Conservation (phyloP, 106 monocot genomes). For the Phalaenopsis equestris region DNA sequence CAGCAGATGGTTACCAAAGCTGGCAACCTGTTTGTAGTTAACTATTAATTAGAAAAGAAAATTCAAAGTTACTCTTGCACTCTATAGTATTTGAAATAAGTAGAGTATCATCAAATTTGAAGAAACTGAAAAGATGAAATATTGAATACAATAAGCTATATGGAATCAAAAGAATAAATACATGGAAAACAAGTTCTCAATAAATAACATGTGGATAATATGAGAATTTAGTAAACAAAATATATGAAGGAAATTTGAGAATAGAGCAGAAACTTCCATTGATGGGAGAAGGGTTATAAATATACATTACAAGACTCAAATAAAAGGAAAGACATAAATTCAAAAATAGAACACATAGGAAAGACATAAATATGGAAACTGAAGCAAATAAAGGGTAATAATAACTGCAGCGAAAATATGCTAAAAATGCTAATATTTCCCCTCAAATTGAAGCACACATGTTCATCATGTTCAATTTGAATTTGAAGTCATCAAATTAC, state of each 20-base stretch:
- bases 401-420: too few relatives aligned
- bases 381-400: too few relatives aligned
- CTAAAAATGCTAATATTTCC: too few relatives aligned
- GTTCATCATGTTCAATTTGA: too few relatives aligned
- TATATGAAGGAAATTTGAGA: not conserved
- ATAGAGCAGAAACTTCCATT: too few relatives aligned
- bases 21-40: conserved; percentile 54
- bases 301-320: too few relatives aligned
- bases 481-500: too few relatives aligned
- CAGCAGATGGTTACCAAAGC: conserved; percentile 69
- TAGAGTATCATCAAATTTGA: not conserved
- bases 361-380: too few relatives aligned
- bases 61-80: not conserved
- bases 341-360: too few relatives aligned
- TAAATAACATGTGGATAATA: not conserved
- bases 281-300: too few relatives aligned
- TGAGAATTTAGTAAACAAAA: not conserved
- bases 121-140: not conserved
- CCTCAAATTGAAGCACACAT: too few relatives aligned
- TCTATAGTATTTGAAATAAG: not conserved
- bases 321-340: too few relatives aligned
- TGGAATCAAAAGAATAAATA: not conserved
- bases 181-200: not conserved
- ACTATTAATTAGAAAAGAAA: not conserved
- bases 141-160: not conserved